Base-by-base conservation (phyloP, 208 protist species). In the Wallacemonas rigidus region DNA sequence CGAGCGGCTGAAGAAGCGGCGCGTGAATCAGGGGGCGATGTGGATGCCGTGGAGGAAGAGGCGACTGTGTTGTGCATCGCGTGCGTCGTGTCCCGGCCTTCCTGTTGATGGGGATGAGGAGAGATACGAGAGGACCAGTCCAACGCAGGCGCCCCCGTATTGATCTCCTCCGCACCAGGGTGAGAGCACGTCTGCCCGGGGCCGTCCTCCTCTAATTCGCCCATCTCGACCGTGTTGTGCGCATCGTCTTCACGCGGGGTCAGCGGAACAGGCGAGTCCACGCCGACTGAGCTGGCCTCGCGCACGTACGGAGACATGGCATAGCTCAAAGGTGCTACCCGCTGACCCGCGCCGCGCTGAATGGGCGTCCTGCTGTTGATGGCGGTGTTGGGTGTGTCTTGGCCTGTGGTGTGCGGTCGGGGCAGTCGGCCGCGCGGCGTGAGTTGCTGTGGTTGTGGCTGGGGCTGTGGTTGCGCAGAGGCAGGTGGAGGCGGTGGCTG, bases 271-370 rank as follows among this genome's bases (percentile, higher is more conserved):
- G 60, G 60, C 5, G 60, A 65, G 40, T 65, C 60, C n/a, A n/a
- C 60, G n/a, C 15, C 43, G 7, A 50, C 43, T 12, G 60, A 45
- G 60, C 43, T 51, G 43, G 5, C 26, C 11, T 41, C 60, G 60
- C 43, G 60, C 60, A 65, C 60, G 43, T 65, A 65, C 4, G 60
- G 60, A 3, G 60, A 65, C 60, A 65, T 26, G 12, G 60, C 40
- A 41, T 36, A 65, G 60, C 57, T 63, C 17, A 9, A 17, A 17
- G 55, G 55, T 60, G 55, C 15, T 17, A 9, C 26, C 26, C 26
- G 6, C 9, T 57, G 53, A 7, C 53, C 53, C 53, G 11, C 53
- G 53, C 11, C 14, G 5, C 53, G 15, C 14, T 57, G 14, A 6
- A 50, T 12, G 8, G 45, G 45, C 45, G 6, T 50, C 8, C 45